A percentile compares a stretch with the other conserved stretches of the same genome.
Conservation (phyloP, 192 early-diverging fungal species). For the Backusella liffmaniae region DNA sequence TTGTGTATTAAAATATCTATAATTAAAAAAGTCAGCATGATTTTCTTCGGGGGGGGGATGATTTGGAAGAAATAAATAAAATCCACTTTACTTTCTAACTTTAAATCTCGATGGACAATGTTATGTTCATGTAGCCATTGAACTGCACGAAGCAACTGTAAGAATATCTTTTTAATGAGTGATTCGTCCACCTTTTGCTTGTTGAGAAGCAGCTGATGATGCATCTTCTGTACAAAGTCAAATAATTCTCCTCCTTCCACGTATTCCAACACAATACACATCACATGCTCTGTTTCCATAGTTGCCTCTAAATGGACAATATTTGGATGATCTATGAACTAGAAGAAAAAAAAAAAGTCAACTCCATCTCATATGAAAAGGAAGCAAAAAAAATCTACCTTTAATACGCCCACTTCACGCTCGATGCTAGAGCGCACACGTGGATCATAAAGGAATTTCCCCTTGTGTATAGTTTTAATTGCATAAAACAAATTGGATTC, state of each 20-base stretch:
- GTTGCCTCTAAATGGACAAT: slow-evolving; percentile 63
- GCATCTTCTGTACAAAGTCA: slow-evolving; percentile 57
- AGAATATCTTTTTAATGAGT: slow-evolving; percentile 51
- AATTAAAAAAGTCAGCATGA: neutral
- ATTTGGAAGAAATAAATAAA: neutral
- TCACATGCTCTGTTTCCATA: slow-evolving; percentile 59
- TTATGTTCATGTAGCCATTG: slow-evolving; percentile 62
- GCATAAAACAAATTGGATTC: slow-evolving; percentile 25
- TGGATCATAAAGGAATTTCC: slow-evolving; percentile 24
- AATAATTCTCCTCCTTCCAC: slow-evolving; percentile 73
- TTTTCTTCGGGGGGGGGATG: neutral
- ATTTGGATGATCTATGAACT: slow-evolving; percentile 63
- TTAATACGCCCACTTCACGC: slow-evolving; percentile 35
- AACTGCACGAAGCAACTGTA: slow-evolving; percentile 55
- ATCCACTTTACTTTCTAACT: slow-evolving; percentile 58
- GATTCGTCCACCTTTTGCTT: slow-evolving; percentile 42
- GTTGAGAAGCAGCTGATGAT: slow-evolving; percentile 27
- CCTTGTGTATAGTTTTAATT: slow-evolving; percentile 36
- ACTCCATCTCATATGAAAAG: neutral
- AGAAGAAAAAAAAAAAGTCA: neutral
- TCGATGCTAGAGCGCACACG: slow-evolving; percentile 38
- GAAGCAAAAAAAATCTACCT: slow-evolving; percentile 17
- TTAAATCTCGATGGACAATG: slow-evolving; percentile 66
- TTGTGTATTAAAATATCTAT: slow-evolving; percentile 40
- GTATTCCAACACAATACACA: slow-evolving; percentile 72